Conservation (phyloP, 495 filamentous ascomycete species). For the Podospora conica region DNA sequence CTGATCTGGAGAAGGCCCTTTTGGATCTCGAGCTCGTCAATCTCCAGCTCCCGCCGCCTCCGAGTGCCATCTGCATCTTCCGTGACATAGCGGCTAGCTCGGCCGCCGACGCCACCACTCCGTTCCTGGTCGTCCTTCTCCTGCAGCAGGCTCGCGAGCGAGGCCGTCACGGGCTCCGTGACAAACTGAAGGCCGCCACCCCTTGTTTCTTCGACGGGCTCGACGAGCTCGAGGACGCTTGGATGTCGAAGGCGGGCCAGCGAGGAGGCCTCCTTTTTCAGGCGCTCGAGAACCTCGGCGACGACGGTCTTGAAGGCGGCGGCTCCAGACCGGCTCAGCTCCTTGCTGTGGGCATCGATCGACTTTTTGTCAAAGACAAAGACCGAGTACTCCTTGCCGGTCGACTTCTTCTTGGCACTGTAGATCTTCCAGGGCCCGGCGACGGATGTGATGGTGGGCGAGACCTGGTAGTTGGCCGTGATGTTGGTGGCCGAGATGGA, state of each 20-base stretch:
- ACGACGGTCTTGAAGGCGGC: constrained; percentile 66
- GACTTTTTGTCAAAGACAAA: constrained; percentile 91
- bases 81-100: constrained; percentile 71
- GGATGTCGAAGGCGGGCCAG: constrained; percentile 85
- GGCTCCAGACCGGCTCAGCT: constrained; percentile 47
- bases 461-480: constrained; percentile 77
- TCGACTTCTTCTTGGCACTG: constrained; percentile 93
- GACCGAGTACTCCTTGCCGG: constrained; percentile 77
- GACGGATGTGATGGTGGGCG: constrained; percentile 58
- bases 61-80: constrained; percentile 71
- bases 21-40: constrained; percentile 96
- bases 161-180: constrained; percentile 82
- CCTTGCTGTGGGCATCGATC: constrained; percentile 63
- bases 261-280: constrained; percentile 85
- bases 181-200: constrained; percentile 91
- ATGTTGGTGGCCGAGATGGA: constrained; percentile 86
- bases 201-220: constrained; percentile 91
- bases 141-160: constrained; percentile 70
- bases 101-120: constrained; percentile 54
- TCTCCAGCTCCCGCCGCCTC: constrained; percentile 76
- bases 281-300: constrained; percentile 81
- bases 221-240: constrained; percentile 82
- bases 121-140: constrained; percentile 90
- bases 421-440: constrained; percentile 96
- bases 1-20: constrained; percentile 90